Base-by-base conservation (phyloP, 257 asterid species). In the Orobanche coerulescens region DNA sequence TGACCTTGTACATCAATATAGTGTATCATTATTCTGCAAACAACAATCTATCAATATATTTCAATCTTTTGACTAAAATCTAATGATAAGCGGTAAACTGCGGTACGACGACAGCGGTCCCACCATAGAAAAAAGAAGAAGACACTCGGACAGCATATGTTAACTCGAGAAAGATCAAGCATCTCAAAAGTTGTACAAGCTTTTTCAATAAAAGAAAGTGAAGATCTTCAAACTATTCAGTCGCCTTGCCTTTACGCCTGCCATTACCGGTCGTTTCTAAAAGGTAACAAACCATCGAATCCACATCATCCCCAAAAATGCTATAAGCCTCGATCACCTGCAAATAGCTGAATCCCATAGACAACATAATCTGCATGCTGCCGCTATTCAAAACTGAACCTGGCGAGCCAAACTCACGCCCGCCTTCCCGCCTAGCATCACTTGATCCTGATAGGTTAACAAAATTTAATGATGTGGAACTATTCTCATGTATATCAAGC, bases 161-260 rank as follows among this genome's bases (percentile, higher is more conserved):
- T n/a, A n/a, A n/a, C n/a, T n/a, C n/a, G n/a, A n/a, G n/a, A n/a
- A n/a, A n/a, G n/a, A n/a, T n/a, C n/a, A n/a, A n/a, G n/a, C n/a
- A n/a, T n/a, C n/a, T n/a, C n/a, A 43, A 56, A 58, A 72, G 58
- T 62, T 55, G 48, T 71, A 74, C 83, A 65, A 40, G 68, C 56
- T 30, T 25, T 18, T 25, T 19, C n/a, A 24, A 59, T 18, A 55
- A 50, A 51, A 4, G 20, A 66, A 33, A 48, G 4, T 22, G n/a
- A 16, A 15, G 58, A 28, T 57, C 16, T 55, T 65, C 12, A 7
- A 0, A 43, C 81, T 77, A 82, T 73, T 93, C 94, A 1, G 97
- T 83, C 24, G 99, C 97, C 81, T 93, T 93, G 73, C 99, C 99
- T 76, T 93, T 93, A 52, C 95, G 84, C 37, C 97, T 82, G 76